These are phyloP conservation scores for Zymoseptoria tritici DNA, from an alignment of 2,329 filamentous ascomycete species.

Conservation along the genomic window DNA sequence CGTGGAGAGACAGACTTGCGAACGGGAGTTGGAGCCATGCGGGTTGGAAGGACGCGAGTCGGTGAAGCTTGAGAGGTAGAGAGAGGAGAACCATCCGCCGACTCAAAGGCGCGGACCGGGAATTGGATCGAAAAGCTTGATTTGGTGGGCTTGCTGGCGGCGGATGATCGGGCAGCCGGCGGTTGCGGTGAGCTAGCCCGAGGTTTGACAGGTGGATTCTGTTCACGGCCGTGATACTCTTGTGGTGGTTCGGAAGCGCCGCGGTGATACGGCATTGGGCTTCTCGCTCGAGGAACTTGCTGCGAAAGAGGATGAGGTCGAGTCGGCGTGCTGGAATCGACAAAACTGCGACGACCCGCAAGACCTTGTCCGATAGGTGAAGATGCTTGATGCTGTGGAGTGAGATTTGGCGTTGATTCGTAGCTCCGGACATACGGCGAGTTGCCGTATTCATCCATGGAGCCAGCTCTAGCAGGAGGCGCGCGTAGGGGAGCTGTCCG, in stretches of 20 bases:
- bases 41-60: constrained; percentile 24
- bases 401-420: constrained; percentile 20
- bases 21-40: constrained; percentile 30
- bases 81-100: constrained; percentile 35
- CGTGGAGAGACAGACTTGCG: constrained; percentile 71
- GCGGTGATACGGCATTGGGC: constrained; percentile 14
- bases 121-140: constrained; percentile 27
- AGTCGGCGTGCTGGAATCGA: constrained; percentile 28
- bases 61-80: constrained; percentile 21
- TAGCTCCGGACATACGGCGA: constrained; percentile 26
- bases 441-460: constrained; percentile 24
- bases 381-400: constrained; percentile 17
- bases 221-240: constrained; percentile 9
- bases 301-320: constrained; percentile 31
- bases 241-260: not conserved
- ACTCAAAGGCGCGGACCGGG: constrained; percentile 28
- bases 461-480: constrained; percentile 20
- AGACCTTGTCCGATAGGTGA: constrained; percentile 17
- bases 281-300: constrained; percentile 27
- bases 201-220: constrained; percentile 25
- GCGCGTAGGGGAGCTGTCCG: constrained; percentile 18
- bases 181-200: constrained; percentile 26
- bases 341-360: constrained; percentile 26
- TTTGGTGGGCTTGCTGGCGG: constrained; percentile 11
- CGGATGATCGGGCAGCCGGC: constrained; percentile 11